A percentile compares a stretch with the other conserved stretches of the same genome.
These are phyloP conservation scores for Exophiala sideris DNA, from an alignment of 2,329 filamentous ascomycete genomes.

Conservation along the genomic window DNA sequence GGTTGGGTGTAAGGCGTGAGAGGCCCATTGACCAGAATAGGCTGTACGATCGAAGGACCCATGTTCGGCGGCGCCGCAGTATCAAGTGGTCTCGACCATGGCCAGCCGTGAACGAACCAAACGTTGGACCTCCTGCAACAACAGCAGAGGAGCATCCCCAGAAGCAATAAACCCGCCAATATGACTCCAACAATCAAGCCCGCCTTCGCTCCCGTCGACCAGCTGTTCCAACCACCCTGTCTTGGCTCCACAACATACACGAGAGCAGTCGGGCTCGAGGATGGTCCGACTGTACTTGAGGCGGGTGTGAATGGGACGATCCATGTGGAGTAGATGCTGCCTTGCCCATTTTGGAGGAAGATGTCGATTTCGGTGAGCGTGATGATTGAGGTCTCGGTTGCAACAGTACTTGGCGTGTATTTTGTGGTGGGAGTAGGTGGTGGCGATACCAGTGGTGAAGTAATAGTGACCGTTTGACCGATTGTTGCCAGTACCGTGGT, in stretches of 20 bases:
- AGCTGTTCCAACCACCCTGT: constrained; percentile 28
- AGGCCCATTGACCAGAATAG: constrained; percentile 13
- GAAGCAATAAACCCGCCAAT: constrained; percentile 26
- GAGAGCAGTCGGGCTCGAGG: not conserved
- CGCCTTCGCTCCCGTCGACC: constrained; percentile 29
- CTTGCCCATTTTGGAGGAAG: constrained; percentile 17
- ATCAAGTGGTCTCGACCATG: not conserved
- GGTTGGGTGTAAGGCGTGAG: constrained; percentile 11
- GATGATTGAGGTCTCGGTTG: constrained; percentile 14
- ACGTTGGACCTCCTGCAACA: constrained; percentile 15
- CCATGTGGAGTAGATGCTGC: constrained; percentile 22
- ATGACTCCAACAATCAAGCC: constrained; percentile 31
- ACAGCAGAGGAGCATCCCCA: constrained; percentile 23
- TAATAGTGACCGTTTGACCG: constrained; percentile 21
- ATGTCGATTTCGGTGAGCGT: constrained; percentile 25
- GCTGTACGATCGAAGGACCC: constrained; percentile 10
- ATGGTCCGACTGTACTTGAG: not conserved
- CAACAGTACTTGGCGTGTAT: constrained; percentile 12
- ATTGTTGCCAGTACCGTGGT: constrained; percentile 16
- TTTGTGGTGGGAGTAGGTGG: constrained; percentile 11
- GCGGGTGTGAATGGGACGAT: constrained; percentile 11
- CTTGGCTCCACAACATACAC: constrained; percentile 16
- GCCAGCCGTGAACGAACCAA: constrained; percentile 25
- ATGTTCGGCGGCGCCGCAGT: not conserved
- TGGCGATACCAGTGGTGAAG: not conserved